A percentile compares a stretch with the other conserved stretches of the same genome.
Evolutionary conservation across 768 basidiomycete species (phyloP).

Genomic region (Suillus placidus): DNA sequence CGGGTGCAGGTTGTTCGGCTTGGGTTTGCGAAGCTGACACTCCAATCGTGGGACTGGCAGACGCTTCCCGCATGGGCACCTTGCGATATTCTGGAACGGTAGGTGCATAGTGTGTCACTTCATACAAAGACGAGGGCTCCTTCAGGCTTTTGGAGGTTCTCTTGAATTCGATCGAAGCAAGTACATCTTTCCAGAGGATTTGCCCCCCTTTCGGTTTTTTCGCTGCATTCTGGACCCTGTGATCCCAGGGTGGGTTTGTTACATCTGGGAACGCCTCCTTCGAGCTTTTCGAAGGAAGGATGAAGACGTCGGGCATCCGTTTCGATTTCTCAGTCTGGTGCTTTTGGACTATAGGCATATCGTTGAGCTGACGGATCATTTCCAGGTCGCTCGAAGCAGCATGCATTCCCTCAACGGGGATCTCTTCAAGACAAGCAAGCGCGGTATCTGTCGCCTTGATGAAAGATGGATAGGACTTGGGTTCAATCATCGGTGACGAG

Average conservation of each 20-base stretch:
- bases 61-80: too few relatives aligned
- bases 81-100: too few relatives aligned
- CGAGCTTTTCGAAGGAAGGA: not conserved
- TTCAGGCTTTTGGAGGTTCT: not conserved
- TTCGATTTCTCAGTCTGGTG: not conserved
- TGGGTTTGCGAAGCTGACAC: too few relatives aligned
- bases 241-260: not conserved
- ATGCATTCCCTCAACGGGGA: not conserved
- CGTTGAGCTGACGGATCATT: not conserved
- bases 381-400: not conserved
- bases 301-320: slow-evolving; percentile 8
- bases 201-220: not conserved
- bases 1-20: too few relatives aligned
- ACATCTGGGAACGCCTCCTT: not conserved
- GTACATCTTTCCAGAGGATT: not conserved
- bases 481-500: not conserved
- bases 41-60: too few relatives aligned
- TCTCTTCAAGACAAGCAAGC: not conserved
- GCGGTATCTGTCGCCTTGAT: not conserved
- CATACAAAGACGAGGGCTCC: too few relatives aligned
- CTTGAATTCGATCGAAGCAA: not conserved
- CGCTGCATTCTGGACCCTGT: not conserved
- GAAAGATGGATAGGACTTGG: not conserved
- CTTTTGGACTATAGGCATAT: not conserved
- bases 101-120: too few relatives aligned